phyloP scores from a whole-genome alignment of 2,329 filamentous ascomycete genomes.

The Periconia sp. region DNA sequence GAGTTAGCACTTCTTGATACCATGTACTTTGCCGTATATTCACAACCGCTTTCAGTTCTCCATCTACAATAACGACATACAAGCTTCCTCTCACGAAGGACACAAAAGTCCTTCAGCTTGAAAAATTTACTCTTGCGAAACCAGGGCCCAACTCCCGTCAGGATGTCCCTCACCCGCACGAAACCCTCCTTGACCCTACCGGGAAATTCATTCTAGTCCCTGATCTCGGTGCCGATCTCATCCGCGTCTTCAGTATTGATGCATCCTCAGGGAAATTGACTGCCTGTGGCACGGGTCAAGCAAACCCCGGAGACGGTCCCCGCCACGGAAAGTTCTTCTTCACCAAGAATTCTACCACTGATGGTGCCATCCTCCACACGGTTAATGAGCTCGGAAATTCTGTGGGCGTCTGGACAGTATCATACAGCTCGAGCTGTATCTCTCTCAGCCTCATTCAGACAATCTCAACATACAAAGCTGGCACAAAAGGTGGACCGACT shows the following conservation, averaged over 20 bases:
- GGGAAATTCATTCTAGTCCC: slow-evolving; percentile 56
- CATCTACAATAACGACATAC: slow-evolving; percentile 31
- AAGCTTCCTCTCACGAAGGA: slow-evolving; percentile 27
- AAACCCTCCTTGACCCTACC: slow-evolving; percentile 54
- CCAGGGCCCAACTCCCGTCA: slow-evolving; percentile 57
- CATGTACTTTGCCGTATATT: neutral
- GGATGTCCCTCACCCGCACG: slow-evolving; percentile 60
- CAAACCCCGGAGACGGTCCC: slow-evolving; percentile 56
- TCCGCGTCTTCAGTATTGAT: slow-evolving; percentile 59
- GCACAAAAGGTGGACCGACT: slow-evolving; percentile 15
- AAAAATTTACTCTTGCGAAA: slow-evolving; percentile 17
- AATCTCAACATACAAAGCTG: slow-evolving; percentile 23
- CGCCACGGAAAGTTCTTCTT: slow-evolving; percentile 55
- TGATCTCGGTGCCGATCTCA: slow-evolving; percentile 61
- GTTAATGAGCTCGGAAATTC: slow-evolving; percentile 33
- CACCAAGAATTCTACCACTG: slow-evolving; percentile 19
- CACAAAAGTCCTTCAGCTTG: slow-evolving; percentile 17
- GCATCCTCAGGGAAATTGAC: slow-evolving; percentile 50
- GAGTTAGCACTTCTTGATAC: slow-evolving; percentile 3
- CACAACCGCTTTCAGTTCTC: slow-evolving; percentile 11
- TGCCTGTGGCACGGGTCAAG: slow-evolving; percentile 48
- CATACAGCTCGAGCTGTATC: slow-evolving; percentile 21
- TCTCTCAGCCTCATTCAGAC: slow-evolving; percentile 25
- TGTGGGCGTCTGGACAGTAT: slow-evolving; percentile 25
- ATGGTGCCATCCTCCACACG: slow-evolving; percentile 15